phyloP scores from a whole-genome alignment of 192 early-diverging fungal species.

The Glomus cerebriforme region DNA sequence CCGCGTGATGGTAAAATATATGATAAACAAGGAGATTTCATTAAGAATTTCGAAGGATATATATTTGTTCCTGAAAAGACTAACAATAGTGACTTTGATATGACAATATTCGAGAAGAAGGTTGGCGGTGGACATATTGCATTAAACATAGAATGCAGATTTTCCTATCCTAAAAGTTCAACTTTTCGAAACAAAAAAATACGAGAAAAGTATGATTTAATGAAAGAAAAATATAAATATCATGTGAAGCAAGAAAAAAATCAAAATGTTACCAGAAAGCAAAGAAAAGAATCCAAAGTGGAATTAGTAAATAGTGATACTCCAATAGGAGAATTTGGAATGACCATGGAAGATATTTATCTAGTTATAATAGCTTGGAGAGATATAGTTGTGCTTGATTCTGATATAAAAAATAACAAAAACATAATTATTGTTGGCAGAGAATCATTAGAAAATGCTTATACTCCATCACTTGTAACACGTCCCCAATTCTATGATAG shows the following conservation, averaged over 20 bases:
- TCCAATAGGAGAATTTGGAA: background rate
- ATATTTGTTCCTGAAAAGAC: no score
- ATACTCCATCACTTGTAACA: background rate
- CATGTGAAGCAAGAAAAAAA: no score
- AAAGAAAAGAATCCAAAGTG: no score
- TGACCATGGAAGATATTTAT: background rate
- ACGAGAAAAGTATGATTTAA: background rate
- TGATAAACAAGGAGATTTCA: no score
- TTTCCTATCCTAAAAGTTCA: background rate
- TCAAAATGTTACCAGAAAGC: no score
- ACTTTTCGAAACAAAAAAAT: background rate
- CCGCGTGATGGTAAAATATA: no score
- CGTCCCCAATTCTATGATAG: conserved; percentile 10
- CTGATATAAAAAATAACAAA: conserved; percentile 12
- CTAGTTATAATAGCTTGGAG: background rate
- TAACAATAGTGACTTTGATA: no score
- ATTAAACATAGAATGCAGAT: conserved; percentile 8
- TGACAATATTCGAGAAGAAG: no score
- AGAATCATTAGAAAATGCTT: background rate
- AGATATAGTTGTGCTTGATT: background rate
- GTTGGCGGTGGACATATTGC: background rate
- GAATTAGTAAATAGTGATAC: no score
- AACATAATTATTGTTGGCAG: conserved; percentile 11
- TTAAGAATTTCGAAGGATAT: no score
- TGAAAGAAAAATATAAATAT: background rate